These are phyloP conservation scores for Waltiozyma sp. DNA, from an alignment of 1,139 yeast genomes.

Conservation along the genomic window DNA sequence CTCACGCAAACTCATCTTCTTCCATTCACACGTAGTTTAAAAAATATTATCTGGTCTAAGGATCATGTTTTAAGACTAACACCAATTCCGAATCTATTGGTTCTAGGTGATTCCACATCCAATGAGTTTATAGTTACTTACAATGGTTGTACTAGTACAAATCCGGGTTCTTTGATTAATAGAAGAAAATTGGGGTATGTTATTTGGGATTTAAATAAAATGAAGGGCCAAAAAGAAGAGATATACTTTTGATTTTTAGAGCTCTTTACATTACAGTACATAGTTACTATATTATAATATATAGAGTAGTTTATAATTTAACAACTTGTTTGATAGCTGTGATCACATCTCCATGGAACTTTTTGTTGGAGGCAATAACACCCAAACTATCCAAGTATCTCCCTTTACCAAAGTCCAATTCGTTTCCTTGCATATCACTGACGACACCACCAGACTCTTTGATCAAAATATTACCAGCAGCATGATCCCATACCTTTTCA, in stretches of 20 bases:
- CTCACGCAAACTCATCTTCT: constrained; percentile 82
- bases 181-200: constrained; percentile 28
- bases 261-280: too few relatives aligned
- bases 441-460: constrained; percentile 89
- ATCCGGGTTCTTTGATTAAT: constrained; percentile 49
- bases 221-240: background rate
- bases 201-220: background rate
- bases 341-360: constrained; percentile 52
- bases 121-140: constrained; percentile 68
- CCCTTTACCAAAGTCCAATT: constrained; percentile 78
- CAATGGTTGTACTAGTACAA: constrained; percentile 73
- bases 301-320: background rate
- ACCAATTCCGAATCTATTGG: constrained; percentile 66
- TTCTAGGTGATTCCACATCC: constrained; percentile 58
- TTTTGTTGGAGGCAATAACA: constrained; percentile 74
- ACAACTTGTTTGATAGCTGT: constrained; percentile 34
- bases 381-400: constrained; percentile 77
- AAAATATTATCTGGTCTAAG: constrained; percentile 59
- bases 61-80: constrained; percentile 61
- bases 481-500: constrained; percentile 98
- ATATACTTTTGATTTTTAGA: background rate
- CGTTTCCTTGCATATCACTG: constrained; percentile 66
- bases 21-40: constrained; percentile 54
- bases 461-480: constrained; percentile 83
- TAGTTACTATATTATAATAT: too few relatives aligned